These are phyloP conservation scores for Marchantia paleacea DNA, from an alignment of 225 moss, liverwort and hornwort genomes.

Conservation along the genomic window DNA sequence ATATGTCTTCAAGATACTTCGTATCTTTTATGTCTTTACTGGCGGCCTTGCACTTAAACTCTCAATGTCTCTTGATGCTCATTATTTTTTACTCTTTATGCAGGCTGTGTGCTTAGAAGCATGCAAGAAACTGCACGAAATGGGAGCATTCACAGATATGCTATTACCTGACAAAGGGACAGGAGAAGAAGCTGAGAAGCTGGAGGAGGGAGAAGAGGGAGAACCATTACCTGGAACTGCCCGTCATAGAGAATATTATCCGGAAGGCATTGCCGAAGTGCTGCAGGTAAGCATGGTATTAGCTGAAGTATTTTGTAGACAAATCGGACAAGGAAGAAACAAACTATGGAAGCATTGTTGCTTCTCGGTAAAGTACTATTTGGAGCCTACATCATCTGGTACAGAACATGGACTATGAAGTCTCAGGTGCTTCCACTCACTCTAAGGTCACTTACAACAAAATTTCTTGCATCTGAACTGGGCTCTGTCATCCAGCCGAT, in stretches of 20 bases:
- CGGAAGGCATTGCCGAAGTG: constrained; percentile 95
- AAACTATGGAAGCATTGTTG: constrained; percentile 11
- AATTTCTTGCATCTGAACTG: constrained; percentile 41
- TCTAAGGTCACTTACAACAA: constrained; percentile 43
- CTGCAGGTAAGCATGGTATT: constrained; percentile 58
- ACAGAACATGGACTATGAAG: constrained; percentile 27
- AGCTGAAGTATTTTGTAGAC: neutral
- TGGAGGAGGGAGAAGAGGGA: constrained; percentile 93
- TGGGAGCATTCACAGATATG: constrained; percentile 99
- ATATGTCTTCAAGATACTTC: no score
- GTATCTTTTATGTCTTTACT: no score
- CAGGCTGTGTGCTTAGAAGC: constrained; percentile 98
- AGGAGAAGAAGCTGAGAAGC: constrained; percentile 89
- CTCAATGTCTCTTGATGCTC: neutral
- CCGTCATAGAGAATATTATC: constrained; percentile 97
- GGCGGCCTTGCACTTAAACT: no score
- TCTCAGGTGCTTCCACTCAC: constrained; percentile 36
- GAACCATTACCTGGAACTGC: constrained; percentile 98
- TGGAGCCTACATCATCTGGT: constrained; percentile 22
- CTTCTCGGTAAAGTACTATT: neutral
- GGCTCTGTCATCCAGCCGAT: constrained; percentile 22
- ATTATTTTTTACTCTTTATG: neutral
- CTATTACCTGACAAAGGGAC: constrained; percentile 94
- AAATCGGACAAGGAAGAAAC: neutral
- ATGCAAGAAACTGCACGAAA: constrained; percentile 95